Evolutionary conservation across 2,329 filamentous ascomycete species (phyloP).

Genomic region (Colletotrichum karsti): DNA sequence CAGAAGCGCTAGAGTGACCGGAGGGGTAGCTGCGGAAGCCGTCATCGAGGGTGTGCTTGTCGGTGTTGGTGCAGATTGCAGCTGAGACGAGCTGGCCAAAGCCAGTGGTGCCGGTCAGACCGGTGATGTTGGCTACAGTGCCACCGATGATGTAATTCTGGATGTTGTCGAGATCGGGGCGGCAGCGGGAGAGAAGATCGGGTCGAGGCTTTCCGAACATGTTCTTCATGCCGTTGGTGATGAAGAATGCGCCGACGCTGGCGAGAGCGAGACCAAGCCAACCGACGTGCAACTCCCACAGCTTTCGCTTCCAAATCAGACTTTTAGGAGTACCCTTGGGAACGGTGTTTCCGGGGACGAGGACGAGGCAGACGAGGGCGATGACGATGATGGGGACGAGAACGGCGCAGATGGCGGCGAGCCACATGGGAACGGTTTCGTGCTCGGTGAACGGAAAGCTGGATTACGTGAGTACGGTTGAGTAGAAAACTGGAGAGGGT

Average conservation of each 20-base stretch:
- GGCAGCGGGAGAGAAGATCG: conserved; percentile 82
- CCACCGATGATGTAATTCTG: conserved; percentile 70
- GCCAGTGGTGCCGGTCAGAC: conserved; percentile 54
- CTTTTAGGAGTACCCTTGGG: conserved; percentile 68
- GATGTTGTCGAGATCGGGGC: conserved; percentile 76
- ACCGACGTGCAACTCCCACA: conserved; percentile 91
- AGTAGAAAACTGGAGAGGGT: neutral
- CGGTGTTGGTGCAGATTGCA: conserved; percentile 76
- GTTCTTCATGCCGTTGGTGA: conserved; percentile 88
- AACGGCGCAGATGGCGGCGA: conserved; percentile 71
- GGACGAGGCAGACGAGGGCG: conserved; percentile 70
- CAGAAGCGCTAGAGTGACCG: conserved; percentile 70
- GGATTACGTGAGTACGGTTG: conserved; percentile 8
- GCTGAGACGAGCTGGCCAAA: conserved; percentile 72
- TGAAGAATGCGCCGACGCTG: conserved; percentile 76
- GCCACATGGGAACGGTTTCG: conserved; percentile 76
- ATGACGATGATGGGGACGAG: conserved; percentile 74
- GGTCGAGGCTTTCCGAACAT: conserved; percentile 76
- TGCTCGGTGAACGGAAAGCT: conserved; percentile 75
- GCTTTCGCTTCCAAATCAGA: conserved; percentile 79
- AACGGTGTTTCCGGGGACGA: conserved; percentile 78
- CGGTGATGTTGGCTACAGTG: conserved; percentile 6
- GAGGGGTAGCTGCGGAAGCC: conserved; percentile 82
- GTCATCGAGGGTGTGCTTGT: conserved; percentile 72
- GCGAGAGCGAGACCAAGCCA: conserved; percentile 84